A percentile compares a stretch with the other conserved stretches of the same genome.
Conservation (phyloP, 371 early-diverging fungal genomes). For the Lichtheimia hyalospora region DNA sequence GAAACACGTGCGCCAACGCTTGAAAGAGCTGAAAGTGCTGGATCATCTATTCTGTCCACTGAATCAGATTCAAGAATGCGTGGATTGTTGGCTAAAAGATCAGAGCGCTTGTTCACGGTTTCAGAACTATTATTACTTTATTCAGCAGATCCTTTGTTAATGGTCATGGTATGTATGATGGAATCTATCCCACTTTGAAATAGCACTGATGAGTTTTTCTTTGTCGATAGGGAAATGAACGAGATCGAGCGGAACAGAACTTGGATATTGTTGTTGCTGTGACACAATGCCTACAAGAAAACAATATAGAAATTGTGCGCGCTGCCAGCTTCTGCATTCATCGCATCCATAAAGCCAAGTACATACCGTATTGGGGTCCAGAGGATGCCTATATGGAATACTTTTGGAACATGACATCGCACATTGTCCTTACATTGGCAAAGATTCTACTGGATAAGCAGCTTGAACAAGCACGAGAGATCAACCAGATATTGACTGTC, state of each 20-base stretch:
- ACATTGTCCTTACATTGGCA: conserved; percentile 41
- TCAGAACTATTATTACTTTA: neutral
- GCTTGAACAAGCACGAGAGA: neutral
- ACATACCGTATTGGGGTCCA: conserved; percentile 60
- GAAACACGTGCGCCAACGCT: neutral
- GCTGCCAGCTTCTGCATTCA: conserved; percentile 66
- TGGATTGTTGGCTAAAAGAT: neutral
- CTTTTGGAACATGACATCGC: conserved; percentile 63
- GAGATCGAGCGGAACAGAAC: neutral
- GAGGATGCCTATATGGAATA: conserved; percentile 47
- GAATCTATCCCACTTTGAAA: neutral
- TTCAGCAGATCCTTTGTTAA: neutral
- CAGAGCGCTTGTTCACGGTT: neutral
- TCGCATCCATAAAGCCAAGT: conserved; percentile 50
- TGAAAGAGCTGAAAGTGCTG: neutral
- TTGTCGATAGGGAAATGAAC: neutral
- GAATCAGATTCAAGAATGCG: neutral
- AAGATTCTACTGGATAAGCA: conserved; percentile 35
- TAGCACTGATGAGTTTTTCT: neutral
- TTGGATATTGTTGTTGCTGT: neutral
- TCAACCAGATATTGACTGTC: neutral
- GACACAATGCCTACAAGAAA: neutral
- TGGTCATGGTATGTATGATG: neutral
- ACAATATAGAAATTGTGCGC: neutral
- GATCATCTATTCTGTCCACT: too few species aligned